Evolutionary conservation across 2,329 filamentous ascomycete genomes (phyloP).

Genomic region (Microdochium nivale): DNA sequence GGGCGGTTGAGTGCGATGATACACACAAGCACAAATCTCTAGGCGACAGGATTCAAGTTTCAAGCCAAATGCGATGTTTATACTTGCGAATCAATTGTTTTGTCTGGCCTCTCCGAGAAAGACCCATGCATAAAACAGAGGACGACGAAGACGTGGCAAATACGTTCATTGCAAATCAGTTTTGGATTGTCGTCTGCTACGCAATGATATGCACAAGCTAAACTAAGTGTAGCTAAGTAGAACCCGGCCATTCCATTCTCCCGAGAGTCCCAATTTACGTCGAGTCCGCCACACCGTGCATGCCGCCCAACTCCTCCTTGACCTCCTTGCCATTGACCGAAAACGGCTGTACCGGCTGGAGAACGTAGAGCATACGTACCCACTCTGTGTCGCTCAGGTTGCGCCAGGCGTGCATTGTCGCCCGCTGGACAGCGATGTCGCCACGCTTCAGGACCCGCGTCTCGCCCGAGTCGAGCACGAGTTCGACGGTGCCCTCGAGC

Average conservation of each 20-base stretch:
- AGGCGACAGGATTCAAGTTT: not conserved
- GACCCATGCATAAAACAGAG: not conserved
- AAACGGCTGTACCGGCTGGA: too few species aligned
- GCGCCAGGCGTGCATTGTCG: conserved; percentile 39
- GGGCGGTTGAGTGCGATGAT: not conserved
- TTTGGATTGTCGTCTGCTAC: not conserved
- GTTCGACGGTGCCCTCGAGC: conserved; percentile 27
- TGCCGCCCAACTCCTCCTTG: too few species aligned
- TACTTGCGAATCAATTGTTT: not conserved
- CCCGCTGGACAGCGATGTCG: conserved; percentile 31
- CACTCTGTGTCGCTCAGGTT: conserved; percentile 27
- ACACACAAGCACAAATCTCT: not conserved
- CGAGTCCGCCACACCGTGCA: too few species aligned
- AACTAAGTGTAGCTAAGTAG: too few species aligned
- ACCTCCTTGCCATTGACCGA: too few species aligned
- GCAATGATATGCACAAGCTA: not conserved
- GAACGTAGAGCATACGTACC: conserved; percentile 28
- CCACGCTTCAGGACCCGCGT: conserved; percentile 26
- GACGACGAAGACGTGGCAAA: not conserved
- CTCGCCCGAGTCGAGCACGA: conserved; percentile 30
- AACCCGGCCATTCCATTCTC: not conserved
- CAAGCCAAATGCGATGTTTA: not conserved
- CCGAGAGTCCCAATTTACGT: not conserved
- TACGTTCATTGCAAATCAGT: not conserved
- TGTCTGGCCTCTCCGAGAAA: not conserved